Evolutionary conservation across 805 yeast species (phyloP).

Genomic region (Candida patagonica): DNA sequence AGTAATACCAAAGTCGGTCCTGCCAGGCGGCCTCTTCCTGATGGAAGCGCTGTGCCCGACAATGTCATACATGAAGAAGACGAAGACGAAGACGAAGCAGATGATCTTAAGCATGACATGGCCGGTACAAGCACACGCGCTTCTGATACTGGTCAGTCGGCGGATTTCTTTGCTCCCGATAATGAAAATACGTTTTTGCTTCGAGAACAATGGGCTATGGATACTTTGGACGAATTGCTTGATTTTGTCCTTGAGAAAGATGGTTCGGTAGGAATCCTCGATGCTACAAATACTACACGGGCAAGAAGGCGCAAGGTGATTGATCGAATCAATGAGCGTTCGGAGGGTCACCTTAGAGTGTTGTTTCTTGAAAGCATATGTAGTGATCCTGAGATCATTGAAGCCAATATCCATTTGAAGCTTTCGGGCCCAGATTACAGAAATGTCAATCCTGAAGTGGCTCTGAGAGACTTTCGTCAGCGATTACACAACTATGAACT

Average conservation of each 20-base stretch:
- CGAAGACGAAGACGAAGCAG: conserved; percentile 1
- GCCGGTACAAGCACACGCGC: too few relatives aligned
- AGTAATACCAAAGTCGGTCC: conserved; percentile 59
- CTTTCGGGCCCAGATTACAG: conserved; percentile 89
- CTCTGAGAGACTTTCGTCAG: conserved; percentile 72
- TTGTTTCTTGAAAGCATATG: conserved; percentile 82
- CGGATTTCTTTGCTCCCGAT: conserved; percentile 78
- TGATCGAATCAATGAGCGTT: conserved; percentile 31
- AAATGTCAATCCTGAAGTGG: conserved; percentile 71
- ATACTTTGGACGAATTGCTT: conserved; percentile 73
- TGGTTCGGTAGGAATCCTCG: conserved; percentile 89
- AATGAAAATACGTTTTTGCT: conserved; percentile 53
- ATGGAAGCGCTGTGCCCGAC: conserved; percentile 18
- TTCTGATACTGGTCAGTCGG: conserved; percentile 42
- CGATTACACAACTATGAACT: conserved; percentile 75
- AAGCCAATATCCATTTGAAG: conserved; percentile 75
- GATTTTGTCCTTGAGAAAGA: conserved; percentile 72
- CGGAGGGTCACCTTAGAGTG: conserved; percentile 49
- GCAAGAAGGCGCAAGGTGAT: conserved; percentile 59
- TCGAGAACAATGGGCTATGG: conserved; percentile 91
- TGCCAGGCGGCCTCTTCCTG: conserved; percentile 53
- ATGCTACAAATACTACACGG: conserved; percentile 83
- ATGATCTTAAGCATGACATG: neutral
- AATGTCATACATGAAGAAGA: neutral
- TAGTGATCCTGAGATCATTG: conserved; percentile 67